phyloP scores from a whole-genome alignment of 148 eudicot species.

The Rhododendron vialii region DNA sequence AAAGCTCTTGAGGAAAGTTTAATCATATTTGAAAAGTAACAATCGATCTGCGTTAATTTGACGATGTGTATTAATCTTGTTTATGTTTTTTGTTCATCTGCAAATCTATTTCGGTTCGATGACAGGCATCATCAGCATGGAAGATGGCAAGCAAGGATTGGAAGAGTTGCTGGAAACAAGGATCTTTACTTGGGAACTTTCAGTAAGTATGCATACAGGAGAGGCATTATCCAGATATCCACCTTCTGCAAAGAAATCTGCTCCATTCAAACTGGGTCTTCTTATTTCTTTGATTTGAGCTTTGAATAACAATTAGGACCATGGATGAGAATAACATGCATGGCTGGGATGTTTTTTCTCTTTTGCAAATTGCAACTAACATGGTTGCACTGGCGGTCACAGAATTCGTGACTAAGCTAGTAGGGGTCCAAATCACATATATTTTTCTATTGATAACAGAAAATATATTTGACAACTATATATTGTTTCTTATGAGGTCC shows the following conservation, averaged over 20 bases:
- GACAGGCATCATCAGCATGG: slow-evolving; percentile 97
- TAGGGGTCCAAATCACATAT: too few relatives aligned
- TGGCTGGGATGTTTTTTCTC: too few relatives aligned
- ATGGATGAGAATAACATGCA: too few relatives aligned
- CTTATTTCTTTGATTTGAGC: background rate
- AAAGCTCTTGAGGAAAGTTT: background rate
- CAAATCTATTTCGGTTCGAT: background rate
- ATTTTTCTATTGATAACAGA: too few relatives aligned
- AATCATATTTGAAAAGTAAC: background rate
- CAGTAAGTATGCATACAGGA: slow-evolving; percentile 42
- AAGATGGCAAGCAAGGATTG: slow-evolving; percentile 99
- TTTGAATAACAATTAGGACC: background rate
- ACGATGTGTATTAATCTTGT: background rate
- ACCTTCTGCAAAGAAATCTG: background rate
- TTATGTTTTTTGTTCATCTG: background rate
- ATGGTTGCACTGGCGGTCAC: background rate
- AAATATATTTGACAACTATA: too few relatives aligned
- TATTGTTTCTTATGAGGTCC: too few relatives aligned
- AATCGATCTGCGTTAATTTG: background rate
- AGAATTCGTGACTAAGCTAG: too few relatives aligned
- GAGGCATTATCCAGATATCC: background rate
- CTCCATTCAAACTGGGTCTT: background rate
- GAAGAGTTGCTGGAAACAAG: slow-evolving; percentile 97
- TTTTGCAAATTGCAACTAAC: background rate
- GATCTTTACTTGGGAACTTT: slow-evolving; percentile 97